A percentile compares a stretch with the other conserved stretches of the same genome.
Evolutionary conservation across 306 rosid genomes (phyloP).

Genomic region (Prunus fruticosa): DNA sequence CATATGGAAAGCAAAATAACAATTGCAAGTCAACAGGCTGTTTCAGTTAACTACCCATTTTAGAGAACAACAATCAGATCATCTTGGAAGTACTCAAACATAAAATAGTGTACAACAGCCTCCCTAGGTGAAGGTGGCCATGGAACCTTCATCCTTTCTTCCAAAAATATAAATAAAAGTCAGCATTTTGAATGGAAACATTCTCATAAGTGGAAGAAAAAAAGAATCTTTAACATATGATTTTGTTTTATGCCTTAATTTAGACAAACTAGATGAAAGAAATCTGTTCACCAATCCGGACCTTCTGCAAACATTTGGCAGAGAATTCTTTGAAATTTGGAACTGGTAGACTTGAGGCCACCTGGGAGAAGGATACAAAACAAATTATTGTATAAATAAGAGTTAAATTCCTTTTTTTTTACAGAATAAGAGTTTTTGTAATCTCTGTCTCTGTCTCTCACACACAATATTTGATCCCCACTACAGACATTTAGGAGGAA

Average conservation of each 20-base stretch:
- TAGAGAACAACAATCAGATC: slow-evolving; percentile 71
- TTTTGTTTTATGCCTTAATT: not conserved
- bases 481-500: not conserved
- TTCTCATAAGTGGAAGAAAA: slow-evolving; percentile 1
- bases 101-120: slow-evolving; percentile 66
- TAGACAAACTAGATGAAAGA: slow-evolving; percentile 56
- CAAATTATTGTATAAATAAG: not conserved
- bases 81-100: slow-evolving; percentile 85
- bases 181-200: slow-evolving; percentile 33
- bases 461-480: not conserved
- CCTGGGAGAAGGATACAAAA: slow-evolving; percentile 46
- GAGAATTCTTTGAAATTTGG: slow-evolving; percentile 75
- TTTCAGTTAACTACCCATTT: slow-evolving; percentile 59
- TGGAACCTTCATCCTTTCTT: slow-evolving; percentile 89
- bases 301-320: slow-evolving; percentile 62
- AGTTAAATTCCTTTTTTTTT: not conserved
- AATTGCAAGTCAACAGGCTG: not conserved
- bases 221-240: not conserved
- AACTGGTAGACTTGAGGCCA: slow-evolving; percentile 81
- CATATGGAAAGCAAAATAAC: not conserved
- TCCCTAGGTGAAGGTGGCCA: slow-evolving; percentile 97
- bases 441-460: not conserved
- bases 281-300: slow-evolving; percentile 68
- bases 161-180: slow-evolving; percentile 53
- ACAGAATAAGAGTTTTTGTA: not conserved